phyloP scores from a whole-genome alignment of 2,329 filamentous ascomycete species.

The Nectriaceae sp. region DNA sequence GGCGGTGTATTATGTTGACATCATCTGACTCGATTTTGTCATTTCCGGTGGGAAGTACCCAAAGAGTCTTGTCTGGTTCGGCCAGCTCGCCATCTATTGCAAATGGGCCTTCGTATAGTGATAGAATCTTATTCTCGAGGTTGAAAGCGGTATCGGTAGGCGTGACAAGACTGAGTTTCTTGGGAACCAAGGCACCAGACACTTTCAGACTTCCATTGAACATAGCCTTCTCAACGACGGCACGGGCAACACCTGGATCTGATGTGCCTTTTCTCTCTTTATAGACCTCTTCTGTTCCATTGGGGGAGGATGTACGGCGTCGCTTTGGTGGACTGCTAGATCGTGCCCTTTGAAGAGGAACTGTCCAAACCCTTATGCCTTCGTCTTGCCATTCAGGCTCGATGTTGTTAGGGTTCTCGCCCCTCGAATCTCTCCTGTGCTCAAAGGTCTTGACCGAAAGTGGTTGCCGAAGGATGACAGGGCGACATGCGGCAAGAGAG shows the following conservation, averaged over 20 bases:
- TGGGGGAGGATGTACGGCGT: slow-evolving; percentile 21
- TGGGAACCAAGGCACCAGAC: slow-evolving; percentile 23
- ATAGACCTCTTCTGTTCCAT: slow-evolving; percentile 3
- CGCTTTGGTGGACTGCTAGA: slow-evolving; percentile 40
- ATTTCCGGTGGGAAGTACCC: slow-evolving; percentile 27
- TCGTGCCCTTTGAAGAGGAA: slow-evolving; percentile 50
- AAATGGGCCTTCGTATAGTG: slow-evolving; percentile 67
- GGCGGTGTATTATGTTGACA: slow-evolving; percentile 21
- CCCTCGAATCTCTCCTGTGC: slow-evolving; percentile 50
- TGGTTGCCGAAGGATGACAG: slow-evolving; percentile 84
- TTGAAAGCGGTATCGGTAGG: slow-evolving; percentile 53
- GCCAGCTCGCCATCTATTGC: slow-evolving; percentile 17
- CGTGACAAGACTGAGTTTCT: slow-evolving; percentile 30
- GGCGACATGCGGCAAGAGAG: slow-evolving; percentile 76
- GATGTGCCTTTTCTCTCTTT: slow-evolving; percentile 25
- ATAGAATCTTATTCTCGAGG: slow-evolving; percentile 63
- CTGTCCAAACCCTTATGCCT: slow-evolving; percentile 81
- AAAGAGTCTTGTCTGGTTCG: slow-evolving; percentile 28
- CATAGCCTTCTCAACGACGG: slow-evolving; percentile 38
- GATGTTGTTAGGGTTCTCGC: slow-evolving; percentile 23
- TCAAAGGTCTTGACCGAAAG: slow-evolving; percentile 75
- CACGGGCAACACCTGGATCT: slow-evolving; percentile 31
- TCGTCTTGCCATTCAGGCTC: slow-evolving; percentile 74
- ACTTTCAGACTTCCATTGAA: slow-evolving; percentile 35
- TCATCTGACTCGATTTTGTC: slow-evolving; percentile 7